phyloP scores from a whole-genome alignment of 176 grass and related monocot species.

The Aegilops tauschii region DNA sequence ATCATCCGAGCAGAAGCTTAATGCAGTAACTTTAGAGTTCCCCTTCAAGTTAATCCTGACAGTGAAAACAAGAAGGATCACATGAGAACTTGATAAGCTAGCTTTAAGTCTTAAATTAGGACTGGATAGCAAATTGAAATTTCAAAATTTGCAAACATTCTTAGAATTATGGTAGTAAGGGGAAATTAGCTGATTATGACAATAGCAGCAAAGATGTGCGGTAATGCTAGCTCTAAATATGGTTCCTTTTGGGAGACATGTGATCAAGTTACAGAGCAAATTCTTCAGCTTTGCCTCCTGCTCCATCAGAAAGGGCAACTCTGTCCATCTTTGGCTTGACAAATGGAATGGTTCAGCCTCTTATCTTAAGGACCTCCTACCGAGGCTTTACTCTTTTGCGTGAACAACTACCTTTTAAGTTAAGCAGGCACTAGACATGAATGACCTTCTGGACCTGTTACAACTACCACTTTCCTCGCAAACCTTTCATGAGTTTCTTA shows the following conservation, averaged over 20 bases:
- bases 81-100: slow-evolving; percentile 2
- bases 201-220: not conserved
- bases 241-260: not conserved
- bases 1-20: slow-evolving; percentile 75
- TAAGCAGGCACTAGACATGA: too few species aligned
- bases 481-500: too few species aligned
- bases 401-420: not conserved
- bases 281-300: not conserved
- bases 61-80: slow-evolving; percentile 34
- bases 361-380: not conserved
- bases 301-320: not conserved
- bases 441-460: too few species aligned
- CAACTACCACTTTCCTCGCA: too few species aligned
- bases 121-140: not conserved
- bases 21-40: slow-evolving; percentile 49
- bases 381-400: not conserved
- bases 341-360: not conserved
- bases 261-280: not conserved
- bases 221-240: not conserved
- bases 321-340: not conserved
- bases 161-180: slow-evolving; percentile 18
- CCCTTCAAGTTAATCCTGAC: slow-evolving; percentile 87
- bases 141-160: not conserved
- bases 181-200: slow-evolving; percentile 3
- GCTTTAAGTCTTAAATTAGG: not conserved